phyloP scores from a whole-genome alignment of 2,329 filamentous ascomycete species.

The Aspergillus carbonarius region DNA sequence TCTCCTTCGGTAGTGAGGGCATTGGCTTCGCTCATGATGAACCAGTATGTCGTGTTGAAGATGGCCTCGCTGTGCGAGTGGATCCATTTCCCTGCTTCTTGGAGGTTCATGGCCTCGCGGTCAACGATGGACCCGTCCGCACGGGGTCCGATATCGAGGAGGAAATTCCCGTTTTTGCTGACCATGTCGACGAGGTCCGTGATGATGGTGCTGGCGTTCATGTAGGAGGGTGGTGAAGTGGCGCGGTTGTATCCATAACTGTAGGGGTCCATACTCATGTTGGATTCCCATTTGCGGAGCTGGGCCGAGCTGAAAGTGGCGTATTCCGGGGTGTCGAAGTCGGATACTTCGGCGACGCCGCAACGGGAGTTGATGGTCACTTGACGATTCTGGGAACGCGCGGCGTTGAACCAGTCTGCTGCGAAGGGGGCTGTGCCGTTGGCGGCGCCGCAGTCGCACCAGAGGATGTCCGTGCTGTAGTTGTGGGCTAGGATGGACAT shows the following conservation, averaged over 20 bases:
- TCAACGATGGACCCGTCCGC: constrained; percentile 56
- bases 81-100: constrained; percentile 57
- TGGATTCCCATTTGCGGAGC: constrained; percentile 60
- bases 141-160: constrained; percentile 58
- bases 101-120: constrained; percentile 49
- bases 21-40: constrained; percentile 45
- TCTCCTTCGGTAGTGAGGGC: constrained; percentile 15
- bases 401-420: constrained; percentile 45
- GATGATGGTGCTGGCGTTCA: constrained; percentile 53
- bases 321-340: constrained; percentile 64
- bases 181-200: constrained; percentile 53
- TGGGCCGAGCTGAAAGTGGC: constrained; percentile 51
- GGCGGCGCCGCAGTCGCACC: constrained; percentile 49
- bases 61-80: constrained; percentile 54
- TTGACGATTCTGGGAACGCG: constrained; percentile 43
- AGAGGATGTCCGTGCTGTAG: constrained; percentile 49
- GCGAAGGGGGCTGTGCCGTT: constrained; percentile 47
- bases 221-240: constrained; percentile 51
- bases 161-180: constrained; percentile 57
- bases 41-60: constrained; percentile 59
- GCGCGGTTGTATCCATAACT: constrained; percentile 61
- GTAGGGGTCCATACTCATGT: constrained; percentile 60
- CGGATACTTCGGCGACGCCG: constrained; percentile 49
- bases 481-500: constrained; percentile 44
- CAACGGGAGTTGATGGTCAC: constrained; percentile 59